phyloP scores from a whole-genome alignment of 768 basidiomycete species.

The Tephrocybe sp. region DNA sequence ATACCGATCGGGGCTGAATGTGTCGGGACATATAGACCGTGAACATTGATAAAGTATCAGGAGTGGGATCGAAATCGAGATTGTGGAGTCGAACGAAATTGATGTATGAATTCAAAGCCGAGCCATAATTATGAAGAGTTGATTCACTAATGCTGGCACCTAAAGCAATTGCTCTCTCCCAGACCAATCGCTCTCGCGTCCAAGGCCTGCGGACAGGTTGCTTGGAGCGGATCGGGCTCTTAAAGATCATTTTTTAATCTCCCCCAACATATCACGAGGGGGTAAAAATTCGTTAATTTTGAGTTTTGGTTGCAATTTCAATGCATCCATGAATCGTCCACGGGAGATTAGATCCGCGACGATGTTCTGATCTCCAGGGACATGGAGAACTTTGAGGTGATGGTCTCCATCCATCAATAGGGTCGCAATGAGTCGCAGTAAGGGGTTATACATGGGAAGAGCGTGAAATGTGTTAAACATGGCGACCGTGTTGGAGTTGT shows the following conservation, averaged over 20 bases:
- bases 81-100: not conserved
- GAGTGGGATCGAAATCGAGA: not conserved
- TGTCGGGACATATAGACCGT: constrained; percentile 32
- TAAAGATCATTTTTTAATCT: constrained; percentile 17
- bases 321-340: not conserved
- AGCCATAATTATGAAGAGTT: constrained; percentile 24
- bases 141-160: constrained; percentile 15
- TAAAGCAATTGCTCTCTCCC: constrained; percentile 4
- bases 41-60: constrained; percentile 34
- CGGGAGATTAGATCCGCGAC: constrained; percentile 21
- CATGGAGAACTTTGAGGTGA: constrained; percentile 9
- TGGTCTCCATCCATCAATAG: not conserved
- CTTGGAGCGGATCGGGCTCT: constrained; percentile 13
- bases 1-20: too few species aligned
- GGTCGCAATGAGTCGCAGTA: constrained; percentile 20
- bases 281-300: constrained; percentile 11
- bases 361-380: constrained; percentile 15
- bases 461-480: constrained; percentile 14
- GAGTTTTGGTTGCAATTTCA: not conserved
- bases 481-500: constrained; percentile 27
- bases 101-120: constrained; percentile 36
- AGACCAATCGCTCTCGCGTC: constrained; percentile 22
- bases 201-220: constrained; percentile 33
- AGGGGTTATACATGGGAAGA: constrained; percentile 11
- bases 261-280: constrained; percentile 29